Conservation (phyloP, 305 asterid species). For the Fraxinus albicans region DNA sequence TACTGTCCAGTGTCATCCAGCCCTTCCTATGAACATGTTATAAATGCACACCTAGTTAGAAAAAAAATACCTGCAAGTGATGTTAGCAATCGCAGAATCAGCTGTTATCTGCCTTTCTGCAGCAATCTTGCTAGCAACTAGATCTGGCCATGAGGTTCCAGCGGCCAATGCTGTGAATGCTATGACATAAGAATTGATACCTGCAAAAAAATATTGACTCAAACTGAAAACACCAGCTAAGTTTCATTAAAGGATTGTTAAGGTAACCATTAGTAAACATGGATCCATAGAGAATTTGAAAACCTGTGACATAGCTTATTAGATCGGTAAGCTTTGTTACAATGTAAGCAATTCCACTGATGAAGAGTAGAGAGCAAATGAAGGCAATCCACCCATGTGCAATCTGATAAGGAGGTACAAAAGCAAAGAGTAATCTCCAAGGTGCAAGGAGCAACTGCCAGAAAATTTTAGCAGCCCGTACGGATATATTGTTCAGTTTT, state of each 20-base stretch:
- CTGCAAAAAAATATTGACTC: constrained; percentile 24
- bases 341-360: constrained; percentile 79
- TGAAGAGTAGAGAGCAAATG: constrained; percentile 67
- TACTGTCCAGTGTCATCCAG: background rate
- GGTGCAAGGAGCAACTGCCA: constrained; percentile 72
- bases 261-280: background rate
- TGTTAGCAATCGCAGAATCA: constrained; percentile 94
- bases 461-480: constrained; percentile 40
- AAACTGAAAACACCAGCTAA: constrained; percentile 4
- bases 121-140: constrained; percentile 97
- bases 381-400: constrained; percentile 97
- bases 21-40: background rate
- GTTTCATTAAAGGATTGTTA: background rate
- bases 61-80: constrained; percentile 83
- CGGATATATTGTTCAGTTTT: constrained; percentile 37
- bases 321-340: constrained; percentile 81
- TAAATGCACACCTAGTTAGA: background rate
- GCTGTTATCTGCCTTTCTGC: constrained; percentile 95
- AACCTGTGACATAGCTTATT: constrained; percentile 89
- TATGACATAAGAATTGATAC: constrained; percentile 56
- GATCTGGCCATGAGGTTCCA: constrained; percentile 98
- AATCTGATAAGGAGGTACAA: constrained; percentile 87
- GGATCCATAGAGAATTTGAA: background rate
- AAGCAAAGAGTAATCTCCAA: constrained; percentile 81
- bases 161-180: constrained; percentile 92